Base-by-base conservation (phyloP, 352 stramenopile genomes). In the Globisporangium radiosum region DNA sequence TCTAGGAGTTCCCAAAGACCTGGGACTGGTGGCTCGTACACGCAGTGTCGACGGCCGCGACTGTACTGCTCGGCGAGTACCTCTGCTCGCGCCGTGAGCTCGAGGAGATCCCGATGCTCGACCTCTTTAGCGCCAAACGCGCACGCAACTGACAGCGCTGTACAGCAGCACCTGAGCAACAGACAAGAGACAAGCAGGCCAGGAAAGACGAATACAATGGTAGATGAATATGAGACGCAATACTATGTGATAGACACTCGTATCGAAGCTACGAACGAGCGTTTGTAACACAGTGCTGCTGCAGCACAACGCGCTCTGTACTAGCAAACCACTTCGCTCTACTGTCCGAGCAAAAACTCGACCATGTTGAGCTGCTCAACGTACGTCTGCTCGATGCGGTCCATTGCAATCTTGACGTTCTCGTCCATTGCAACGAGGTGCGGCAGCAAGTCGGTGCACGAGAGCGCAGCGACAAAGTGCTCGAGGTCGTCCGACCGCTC, bases 1-100 rank as follows among this genome's bases (percentile, higher is more conserved):
- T 36, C 15, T 37, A 94, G 81, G 81, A 92, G 38, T 90, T 95
- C 44, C 87, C 87, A 4, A 88, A 85, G 63, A 76, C 75, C 36
- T 94, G 81, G 87, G 80, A 93, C 57, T 96, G 87, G 87, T 96
- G 87, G 87, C 65, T 94, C 25, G 64, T 95, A 19, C 83, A 95
- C 54, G 33, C 76, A 8, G 72, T 79, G n/a, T 73, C 82, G 54
- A 73, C 81, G 50, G 76, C 72, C 55, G 62, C 89, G 50, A 94
- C 87, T 8, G 84, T 94, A 50, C 57, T 94, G n/a, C 66, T 96
- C 40, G 87, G 87, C 49, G 87, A 96, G 60, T 95, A 95, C 65
- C 54, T 96, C 45, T 95, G 87, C 63, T 92, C 86, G 47, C 79
- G 86, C 42, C 81, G 83, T 10, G 87, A 96, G 57, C 70, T 96